Percentiles rank a stretch among this genome's conserved stretches.
These are phyloP conservation scores for Chamaecrista fasciculata DNA, from an alignment of 306 rosid genomes.

Conservation along the genomic window DNA sequence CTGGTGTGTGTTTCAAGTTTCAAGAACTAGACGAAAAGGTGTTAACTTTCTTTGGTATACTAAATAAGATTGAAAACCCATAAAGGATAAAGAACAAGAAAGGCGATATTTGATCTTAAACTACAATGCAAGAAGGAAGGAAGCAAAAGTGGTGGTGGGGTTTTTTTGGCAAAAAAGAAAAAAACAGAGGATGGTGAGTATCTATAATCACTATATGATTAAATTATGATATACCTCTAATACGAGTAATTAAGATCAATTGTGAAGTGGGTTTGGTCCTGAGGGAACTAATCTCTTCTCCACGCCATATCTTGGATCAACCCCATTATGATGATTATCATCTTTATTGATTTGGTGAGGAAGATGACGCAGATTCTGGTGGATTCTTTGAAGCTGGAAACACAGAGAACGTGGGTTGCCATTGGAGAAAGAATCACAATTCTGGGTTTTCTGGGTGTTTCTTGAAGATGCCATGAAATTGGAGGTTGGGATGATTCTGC, in stretches of 20 bases:
- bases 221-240: no score
- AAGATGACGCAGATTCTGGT: conserved; percentile 21
- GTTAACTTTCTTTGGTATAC: not conserved
- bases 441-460: conserved; percentile 9
- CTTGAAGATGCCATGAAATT: conserved; percentile 26
- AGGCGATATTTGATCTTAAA: conserved; percentile 12
- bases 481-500: not conserved
- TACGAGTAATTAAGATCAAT: no score
- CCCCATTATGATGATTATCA: conserved; percentile 25
- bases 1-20: conserved; percentile 11
- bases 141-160: not conserved
- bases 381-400: conserved; percentile 43
- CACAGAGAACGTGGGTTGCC: conserved; percentile 66
- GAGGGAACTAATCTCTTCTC: conserved; percentile 90
- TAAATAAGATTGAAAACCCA: not conserved
- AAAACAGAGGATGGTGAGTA: conserved; percentile 5
- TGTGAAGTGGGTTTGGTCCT: conserved; percentile 99
- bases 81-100: conserved; percentile 24
- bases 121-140: conserved; percentile 14
- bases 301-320: conserved; percentile 75
- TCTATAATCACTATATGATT: no score
- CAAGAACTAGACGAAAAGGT: conserved; percentile 27
- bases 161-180: conserved; percentile 1
- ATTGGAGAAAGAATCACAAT: conserved; percentile 58
- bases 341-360: not conserved